Evolutionary conservation across 495 filamentous ascomycete species (phyloP).

Genomic region (Penicillium samsonianum): DNA sequence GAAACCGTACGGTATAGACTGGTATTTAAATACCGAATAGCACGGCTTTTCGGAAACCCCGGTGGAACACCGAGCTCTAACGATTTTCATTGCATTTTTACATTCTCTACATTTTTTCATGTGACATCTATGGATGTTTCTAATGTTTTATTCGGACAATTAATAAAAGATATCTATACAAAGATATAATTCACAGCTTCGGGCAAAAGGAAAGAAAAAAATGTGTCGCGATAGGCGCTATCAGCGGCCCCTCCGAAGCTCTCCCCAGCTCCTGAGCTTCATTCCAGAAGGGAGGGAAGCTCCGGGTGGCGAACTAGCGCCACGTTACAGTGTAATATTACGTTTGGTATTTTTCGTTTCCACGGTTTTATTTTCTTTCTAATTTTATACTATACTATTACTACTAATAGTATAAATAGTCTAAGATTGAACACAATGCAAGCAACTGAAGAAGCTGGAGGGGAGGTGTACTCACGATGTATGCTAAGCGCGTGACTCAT

Average conservation of each 20-base stretch:
- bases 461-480: background rate
- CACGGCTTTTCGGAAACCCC: slow-evolving; percentile 23
- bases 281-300: slow-evolving; percentile 38
- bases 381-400: background rate
- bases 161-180: background rate
- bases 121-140: background rate
- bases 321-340: slow-evolving; percentile 22
- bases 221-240: slow-evolving; percentile 27
- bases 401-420: too few species aligned
- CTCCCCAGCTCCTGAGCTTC: slow-evolving; percentile 28
- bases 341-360: background rate
- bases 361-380: background rate
- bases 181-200: background rate
- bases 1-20: background rate
- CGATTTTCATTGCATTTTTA: background rate
- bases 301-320: slow-evolving; percentile 30
- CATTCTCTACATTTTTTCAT: background rate
- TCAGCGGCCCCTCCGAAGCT: slow-evolving; percentile 39
- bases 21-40: slow-evolving; percentile 13
- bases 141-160: background rate
- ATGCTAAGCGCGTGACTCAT: background rate
- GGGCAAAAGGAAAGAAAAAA: background rate
- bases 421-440: too few species aligned
- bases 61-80: slow-evolving; percentile 22
- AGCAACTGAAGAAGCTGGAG: too few species aligned